Conservation (phyloP, 1,284 basidiomycete species). For the Athelia psychrophila region DNA sequence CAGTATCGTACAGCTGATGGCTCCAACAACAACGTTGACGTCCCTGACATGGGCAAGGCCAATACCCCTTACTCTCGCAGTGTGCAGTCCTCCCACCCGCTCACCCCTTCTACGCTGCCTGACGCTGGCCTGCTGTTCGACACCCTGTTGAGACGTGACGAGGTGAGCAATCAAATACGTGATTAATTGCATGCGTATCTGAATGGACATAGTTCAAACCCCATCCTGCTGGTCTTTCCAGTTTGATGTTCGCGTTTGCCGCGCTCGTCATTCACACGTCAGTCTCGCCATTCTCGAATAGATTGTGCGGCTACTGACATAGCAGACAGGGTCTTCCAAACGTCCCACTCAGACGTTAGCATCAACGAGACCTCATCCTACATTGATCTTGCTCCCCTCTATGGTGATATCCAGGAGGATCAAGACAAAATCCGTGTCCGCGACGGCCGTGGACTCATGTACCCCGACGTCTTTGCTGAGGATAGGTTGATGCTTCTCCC, state of each 20-base stretch:
- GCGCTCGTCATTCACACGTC: constrained; percentile 78
- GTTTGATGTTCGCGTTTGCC: constrained; percentile 80
- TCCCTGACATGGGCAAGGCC: constrained; percentile 73
- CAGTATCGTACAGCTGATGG: constrained; percentile 74
- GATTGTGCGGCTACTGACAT: not conserved
- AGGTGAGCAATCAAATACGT: constrained; percentile 23
- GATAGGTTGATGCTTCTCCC: constrained; percentile 80
- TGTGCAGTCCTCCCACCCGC: constrained; percentile 67
- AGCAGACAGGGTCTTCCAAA: constrained; percentile 62
- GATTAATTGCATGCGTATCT: not conserved
- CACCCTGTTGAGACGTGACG: constrained; percentile 57
- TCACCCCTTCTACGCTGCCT: constrained; percentile 66
- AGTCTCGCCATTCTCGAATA: constrained; percentile 14
- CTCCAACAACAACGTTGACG: constrained; percentile 67
- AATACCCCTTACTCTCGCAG: constrained; percentile 74
- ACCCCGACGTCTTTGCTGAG: constrained; percentile 75
- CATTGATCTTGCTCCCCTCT: constrained; percentile 80
- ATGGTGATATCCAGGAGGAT: constrained; percentile 63
- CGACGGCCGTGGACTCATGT: constrained; percentile 64
- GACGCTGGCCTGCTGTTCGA: constrained; percentile 80
- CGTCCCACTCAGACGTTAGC: constrained; percentile 57
- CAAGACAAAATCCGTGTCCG: constrained; percentile 62
- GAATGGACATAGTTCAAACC: constrained; percentile 24
- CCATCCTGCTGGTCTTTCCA: constrained; percentile 77
- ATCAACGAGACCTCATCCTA: constrained; percentile 89